Evolutionary conservation across 345 rosid genomes (phyloP).

Genomic region (Geranium brycei): DNA sequence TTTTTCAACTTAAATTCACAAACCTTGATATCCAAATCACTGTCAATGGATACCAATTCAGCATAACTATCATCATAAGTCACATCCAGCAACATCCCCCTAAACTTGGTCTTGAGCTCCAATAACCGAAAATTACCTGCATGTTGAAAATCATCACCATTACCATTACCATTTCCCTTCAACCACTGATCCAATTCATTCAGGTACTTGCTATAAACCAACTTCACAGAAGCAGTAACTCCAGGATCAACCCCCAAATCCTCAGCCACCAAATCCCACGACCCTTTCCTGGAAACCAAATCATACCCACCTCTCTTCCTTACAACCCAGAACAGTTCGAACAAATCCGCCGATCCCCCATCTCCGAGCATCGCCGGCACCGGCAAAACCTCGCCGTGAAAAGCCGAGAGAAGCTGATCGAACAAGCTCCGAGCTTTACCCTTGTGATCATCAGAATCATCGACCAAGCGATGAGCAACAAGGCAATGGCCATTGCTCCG

Average conservation of each 20-base stretch:
- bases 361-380: slow-evolving; percentile 37
- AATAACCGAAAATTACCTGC: slow-evolving; percentile 11
- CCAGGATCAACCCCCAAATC: slow-evolving; percentile 35
- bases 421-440: slow-evolving; percentile 30
- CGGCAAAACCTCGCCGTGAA: slow-evolving; percentile 32
- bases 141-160: slow-evolving; percentile 10
- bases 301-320: slow-evolving; percentile 49
- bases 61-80: neutral
- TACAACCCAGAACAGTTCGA: slow-evolving; percentile 46
- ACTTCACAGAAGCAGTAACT: slow-evolving; percentile 27
- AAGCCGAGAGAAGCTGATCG: slow-evolving; percentile 37
- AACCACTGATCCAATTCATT: slow-evolving; percentile 42
- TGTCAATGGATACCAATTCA: slow-evolving; percentile 8
- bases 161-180: slow-evolving; percentile 12
- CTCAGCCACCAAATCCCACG: slow-evolving; percentile 42
- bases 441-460: slow-evolving; percentile 2
- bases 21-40: slow-evolving; percentile 2
- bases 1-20: neutral
- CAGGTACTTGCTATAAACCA: slow-evolving; percentile 47
- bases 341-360: slow-evolving; percentile 45
- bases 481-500: neutral
- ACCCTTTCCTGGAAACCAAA: slow-evolving; percentile 31
- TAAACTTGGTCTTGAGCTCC: slow-evolving; percentile 37
- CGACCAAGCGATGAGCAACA: neutral
- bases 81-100: slow-evolving; percentile 24